phyloP scores from a whole-genome alignment of 2,329 filamentous ascomycete genomes.

The Chrysoporthe deuterocubensis region DNA sequence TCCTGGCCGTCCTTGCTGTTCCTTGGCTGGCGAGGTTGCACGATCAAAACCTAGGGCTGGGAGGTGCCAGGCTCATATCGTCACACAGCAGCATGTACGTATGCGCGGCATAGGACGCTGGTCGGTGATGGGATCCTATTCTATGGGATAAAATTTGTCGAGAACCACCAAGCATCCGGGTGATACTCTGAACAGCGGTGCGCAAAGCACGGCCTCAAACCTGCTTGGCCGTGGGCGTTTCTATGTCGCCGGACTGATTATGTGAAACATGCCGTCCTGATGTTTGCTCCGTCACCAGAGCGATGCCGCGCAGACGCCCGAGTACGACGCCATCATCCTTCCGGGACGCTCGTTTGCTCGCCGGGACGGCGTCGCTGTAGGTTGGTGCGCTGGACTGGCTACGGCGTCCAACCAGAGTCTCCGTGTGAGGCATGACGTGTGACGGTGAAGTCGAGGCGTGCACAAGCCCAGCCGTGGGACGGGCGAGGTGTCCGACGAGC shows the following conservation, averaged over 20 bases:
- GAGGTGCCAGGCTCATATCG: background rate
- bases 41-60: background rate
- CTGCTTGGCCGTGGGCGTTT: background rate
- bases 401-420: background rate
- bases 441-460: background rate
- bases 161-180: background rate
- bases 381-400: background rate
- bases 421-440: background rate
- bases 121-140: background rate
- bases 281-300: background rate
- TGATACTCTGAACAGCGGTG: background rate
- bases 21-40: background rate
- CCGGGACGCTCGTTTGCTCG: background rate
- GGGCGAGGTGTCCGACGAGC: background rate
- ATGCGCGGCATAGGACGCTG: background rate
- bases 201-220: background rate
- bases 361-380: background rate
- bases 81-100: background rate
- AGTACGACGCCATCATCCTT: no score
- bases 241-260: background rate
- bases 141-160: background rate
- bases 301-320: background rate
- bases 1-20: background rate
- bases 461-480: background rate
- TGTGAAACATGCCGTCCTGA: background rate